Evolutionary conservation across 345 rosid species (phyloP).

Genomic region (Toxicodendron radicans): DNA sequence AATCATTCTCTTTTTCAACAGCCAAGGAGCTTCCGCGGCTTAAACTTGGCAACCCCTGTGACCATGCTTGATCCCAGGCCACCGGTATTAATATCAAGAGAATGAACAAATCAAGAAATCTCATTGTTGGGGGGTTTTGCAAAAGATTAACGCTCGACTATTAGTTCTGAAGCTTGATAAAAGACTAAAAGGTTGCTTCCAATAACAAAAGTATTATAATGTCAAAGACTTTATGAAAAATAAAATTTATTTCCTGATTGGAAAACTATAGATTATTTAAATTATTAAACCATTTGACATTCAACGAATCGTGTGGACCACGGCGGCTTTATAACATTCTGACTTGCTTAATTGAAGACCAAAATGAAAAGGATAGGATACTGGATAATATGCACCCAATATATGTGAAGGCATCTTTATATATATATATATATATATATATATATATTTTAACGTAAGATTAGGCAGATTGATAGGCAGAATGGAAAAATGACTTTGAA

Average conservation of each 20-base stretch:
- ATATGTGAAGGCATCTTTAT: neutral
- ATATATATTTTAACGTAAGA: neutral
- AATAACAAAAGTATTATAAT: neutral
- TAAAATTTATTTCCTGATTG: neutral
- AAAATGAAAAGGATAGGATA: neutral
- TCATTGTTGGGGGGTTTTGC: slow-evolving; percentile 10
- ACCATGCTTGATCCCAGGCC: neutral
- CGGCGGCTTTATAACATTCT: neutral
- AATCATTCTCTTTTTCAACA: slow-evolving; percentile 21
- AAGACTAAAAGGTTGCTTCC: neutral
- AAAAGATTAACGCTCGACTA: neutral
- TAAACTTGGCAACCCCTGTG: slow-evolving; percentile 14
- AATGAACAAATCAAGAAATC: neutral
- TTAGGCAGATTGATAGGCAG: neutral
- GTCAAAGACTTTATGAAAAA: neutral
- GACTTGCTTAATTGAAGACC: neutral
- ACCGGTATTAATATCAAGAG: slow-evolving; percentile 10
- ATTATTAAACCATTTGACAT: neutral
- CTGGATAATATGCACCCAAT: neutral
- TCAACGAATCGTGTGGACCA: neutral
- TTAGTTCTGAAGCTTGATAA: neutral
- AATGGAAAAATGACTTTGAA: neutral
- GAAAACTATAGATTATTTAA: neutral
- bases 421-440: neutral
- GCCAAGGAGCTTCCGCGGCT: slow-evolving; percentile 15